A percentile compares a stretch with the other conserved stretches of the same genome.
Conservation (phyloP, 176 grass and related monocot species). For the Bothriochloa decipiens region DNA sequence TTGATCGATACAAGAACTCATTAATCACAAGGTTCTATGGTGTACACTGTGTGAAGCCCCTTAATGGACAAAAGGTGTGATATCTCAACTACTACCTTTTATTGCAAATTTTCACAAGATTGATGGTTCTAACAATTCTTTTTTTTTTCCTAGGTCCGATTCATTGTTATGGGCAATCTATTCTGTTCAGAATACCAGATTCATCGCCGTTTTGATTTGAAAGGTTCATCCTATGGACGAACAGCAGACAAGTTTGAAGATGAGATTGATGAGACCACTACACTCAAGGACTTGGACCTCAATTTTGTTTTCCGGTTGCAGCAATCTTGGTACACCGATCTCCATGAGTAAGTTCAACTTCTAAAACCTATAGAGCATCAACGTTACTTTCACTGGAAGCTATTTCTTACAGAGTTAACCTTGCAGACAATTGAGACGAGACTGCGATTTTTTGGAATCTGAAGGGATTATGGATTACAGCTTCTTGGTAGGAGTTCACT, state of each 20-base stretch:
- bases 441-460: slow-evolving; percentile 87
- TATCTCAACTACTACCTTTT: neutral
- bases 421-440: slow-evolving; percentile 72
- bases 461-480: slow-evolving; percentile 98
- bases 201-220: slow-evolving; percentile 93
- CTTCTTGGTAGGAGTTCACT: slow-evolving; percentile 91
- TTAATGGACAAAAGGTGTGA: slow-evolving; percentile 69
- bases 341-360: slow-evolving; percentile 73
- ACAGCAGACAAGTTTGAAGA: slow-evolving; percentile 82
- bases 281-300: slow-evolving; percentile 94
- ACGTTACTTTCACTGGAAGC: slow-evolving; percentile 19
- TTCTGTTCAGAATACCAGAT: slow-evolving; percentile 94
- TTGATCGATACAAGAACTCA: slow-evolving; percentile 61
- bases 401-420: slow-evolving; percentile 24
- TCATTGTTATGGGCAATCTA: slow-evolving; percentile 96
- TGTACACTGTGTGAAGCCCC: slow-evolving; percentile 83
- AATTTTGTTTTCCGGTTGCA: slow-evolving; percentile 92
- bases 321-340: slow-evolving; percentile 67
- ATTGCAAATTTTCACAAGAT: neutral
- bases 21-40: slow-evolving; percentile 83
- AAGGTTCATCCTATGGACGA: slow-evolving; percentile 95
- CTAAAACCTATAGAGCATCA: neutral
- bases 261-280: slow-evolving; percentile 97
- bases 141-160: slow-evolving; percentile 71
- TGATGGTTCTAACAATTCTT: slow-evolving; percentile 23